These are phyloP conservation scores for Fusarium oligoseptatum DNA, from an alignment of 2,329 filamentous ascomycete species.

Conservation along the genomic window DNA sequence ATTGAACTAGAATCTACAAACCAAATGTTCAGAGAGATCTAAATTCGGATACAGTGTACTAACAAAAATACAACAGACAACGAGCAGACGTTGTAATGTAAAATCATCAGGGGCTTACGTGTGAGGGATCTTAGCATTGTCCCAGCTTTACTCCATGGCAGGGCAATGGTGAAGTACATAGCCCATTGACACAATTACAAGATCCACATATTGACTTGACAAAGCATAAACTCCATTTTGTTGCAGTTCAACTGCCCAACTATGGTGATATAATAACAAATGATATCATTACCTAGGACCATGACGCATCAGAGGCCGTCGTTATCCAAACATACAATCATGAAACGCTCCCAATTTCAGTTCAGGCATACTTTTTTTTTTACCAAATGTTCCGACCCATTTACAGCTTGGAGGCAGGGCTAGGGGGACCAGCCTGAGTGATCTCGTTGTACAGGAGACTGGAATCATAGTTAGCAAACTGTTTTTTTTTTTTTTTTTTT, in stretches of 20 bases:
- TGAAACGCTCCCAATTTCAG: conserved; percentile 32
- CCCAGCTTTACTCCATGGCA: neutral
- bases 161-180: neutral
- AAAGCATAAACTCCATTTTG: conserved; percentile 23
- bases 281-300: conserved; percentile 35
- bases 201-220: neutral
- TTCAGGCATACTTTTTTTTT: conserved; percentile 23
- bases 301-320: conserved; percentile 7
- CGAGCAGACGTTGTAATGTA: neutral
- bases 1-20: too few species aligned
- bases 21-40: neutral
- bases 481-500: neutral
- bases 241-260: conserved; percentile 10
- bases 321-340: conserved; percentile 26
- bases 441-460: conserved; percentile 92
- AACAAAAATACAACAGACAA: neutral
- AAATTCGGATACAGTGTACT: neutral
- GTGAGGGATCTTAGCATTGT: neutral
- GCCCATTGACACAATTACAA: neutral
- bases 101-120: neutral
- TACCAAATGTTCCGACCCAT: neutral
- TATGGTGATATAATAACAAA: conserved; percentile 21
- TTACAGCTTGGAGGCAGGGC: conserved; percentile 74
- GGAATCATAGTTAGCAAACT: conserved; percentile 20
- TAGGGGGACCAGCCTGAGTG: conserved; percentile 75